Conservation (phyloP, 495 filamentous ascomycete species). For the Durotheca rogersii region DNA sequence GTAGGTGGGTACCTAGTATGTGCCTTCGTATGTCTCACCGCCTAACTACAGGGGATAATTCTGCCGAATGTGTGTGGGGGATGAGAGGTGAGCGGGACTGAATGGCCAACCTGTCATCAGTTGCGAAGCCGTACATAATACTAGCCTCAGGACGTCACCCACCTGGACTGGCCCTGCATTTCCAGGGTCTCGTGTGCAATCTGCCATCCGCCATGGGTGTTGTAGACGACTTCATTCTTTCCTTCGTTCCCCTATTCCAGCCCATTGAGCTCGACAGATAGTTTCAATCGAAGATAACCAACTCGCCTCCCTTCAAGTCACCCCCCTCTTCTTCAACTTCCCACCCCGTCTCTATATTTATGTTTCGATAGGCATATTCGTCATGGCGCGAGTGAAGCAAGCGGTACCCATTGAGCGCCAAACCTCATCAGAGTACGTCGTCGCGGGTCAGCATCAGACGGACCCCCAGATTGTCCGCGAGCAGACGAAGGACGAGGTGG, state of each 20-base stretch:
- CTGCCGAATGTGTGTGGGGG: conserved; percentile 29
- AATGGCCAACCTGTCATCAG: conserved; percentile 38
- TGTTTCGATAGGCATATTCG: background rate
- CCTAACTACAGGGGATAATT: conserved; percentile 26
- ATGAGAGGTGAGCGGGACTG: conserved; percentile 20
- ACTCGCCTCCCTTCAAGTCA: background rate
- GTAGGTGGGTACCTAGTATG: too few species aligned
- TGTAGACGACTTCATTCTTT: too few species aligned
- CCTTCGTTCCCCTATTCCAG: background rate
- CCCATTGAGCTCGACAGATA: conserved; percentile 3
- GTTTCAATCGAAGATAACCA: background rate
- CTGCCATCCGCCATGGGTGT: conserved; percentile 5
- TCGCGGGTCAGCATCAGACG: conserved; percentile 40
- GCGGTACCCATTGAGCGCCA: conserved; percentile 63
- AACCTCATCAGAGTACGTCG: conserved; percentile 61
- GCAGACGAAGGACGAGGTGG: conserved; percentile 23
- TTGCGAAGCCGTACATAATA: conserved; percentile 7
- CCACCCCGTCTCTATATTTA: background rate
- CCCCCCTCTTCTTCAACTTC: conserved; percentile 1
- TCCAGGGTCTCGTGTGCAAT: conserved; percentile 2
- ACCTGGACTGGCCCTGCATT: background rate
- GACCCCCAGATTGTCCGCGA: too few species aligned
- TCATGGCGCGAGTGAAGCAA: conserved; percentile 75
- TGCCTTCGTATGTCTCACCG: too few species aligned
- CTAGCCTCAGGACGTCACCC: conserved; percentile 11